Conservation (phyloP, 768 basidiomycete genomes). For the Guyanaporus albipodus region DNA sequence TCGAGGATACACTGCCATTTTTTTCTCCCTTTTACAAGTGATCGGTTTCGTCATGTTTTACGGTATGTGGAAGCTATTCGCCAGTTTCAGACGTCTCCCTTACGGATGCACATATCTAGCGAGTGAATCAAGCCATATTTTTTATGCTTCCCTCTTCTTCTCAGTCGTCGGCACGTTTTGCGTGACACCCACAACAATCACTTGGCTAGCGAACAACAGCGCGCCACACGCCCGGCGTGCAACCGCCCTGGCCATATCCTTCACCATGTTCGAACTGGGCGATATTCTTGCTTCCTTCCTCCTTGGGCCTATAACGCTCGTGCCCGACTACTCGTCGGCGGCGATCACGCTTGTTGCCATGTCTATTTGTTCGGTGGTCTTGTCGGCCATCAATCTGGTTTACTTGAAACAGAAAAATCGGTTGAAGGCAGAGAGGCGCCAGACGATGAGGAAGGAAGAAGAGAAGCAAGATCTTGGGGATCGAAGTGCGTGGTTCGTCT, state of each 20-base stretch:
- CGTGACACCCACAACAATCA: slow-evolving; percentile 47
- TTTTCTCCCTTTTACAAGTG: slow-evolving; percentile 41
- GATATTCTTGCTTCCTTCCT: slow-evolving; percentile 63
- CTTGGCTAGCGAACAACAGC: slow-evolving; percentile 63
- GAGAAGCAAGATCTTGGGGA: slow-evolving; percentile 47
- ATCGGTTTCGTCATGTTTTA: slow-evolving; percentile 20
- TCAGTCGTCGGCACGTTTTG: slow-evolving; percentile 48
- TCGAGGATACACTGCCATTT: slow-evolving; percentile 47
- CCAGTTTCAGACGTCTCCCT: background rate
- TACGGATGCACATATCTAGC: slow-evolving; percentile 1
- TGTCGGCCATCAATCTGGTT: slow-evolving; percentile 30
- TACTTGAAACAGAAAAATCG: slow-evolving; percentile 44
- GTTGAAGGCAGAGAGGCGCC: slow-evolving; percentile 40
- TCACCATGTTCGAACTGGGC: slow-evolving; percentile 53
- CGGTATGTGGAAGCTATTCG: background rate
- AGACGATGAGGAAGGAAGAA: slow-evolving; percentile 28
- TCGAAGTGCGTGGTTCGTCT: slow-evolving; percentile 53
- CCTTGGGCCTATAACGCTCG: slow-evolving; percentile 45
- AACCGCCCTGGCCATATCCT: slow-evolving; percentile 52
- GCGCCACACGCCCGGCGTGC: slow-evolving; percentile 55
- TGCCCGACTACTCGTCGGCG: slow-evolving; percentile 48
- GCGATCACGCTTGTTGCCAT: slow-evolving; percentile 28
- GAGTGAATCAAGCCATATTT: slow-evolving; percentile 34
- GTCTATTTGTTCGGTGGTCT: background rate
- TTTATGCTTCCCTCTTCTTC: slow-evolving; percentile 56